phyloP scores from a whole-genome alignment of 371 early-diverging fungal genomes.

The Sporodiniella umbellata region DNA sequence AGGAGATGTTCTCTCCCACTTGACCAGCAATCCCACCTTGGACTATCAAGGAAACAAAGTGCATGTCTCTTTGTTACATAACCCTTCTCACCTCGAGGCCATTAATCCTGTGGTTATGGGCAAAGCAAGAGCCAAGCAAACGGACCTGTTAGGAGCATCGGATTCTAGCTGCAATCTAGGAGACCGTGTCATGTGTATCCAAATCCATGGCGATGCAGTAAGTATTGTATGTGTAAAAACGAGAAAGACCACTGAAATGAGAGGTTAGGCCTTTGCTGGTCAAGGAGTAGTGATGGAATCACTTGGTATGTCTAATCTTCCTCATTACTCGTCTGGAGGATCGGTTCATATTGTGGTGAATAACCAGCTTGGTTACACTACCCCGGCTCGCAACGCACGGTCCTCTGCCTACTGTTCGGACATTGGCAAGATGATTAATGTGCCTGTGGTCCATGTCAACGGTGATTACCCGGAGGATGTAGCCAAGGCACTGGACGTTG shows the following conservation, averaged over 20 bases:
- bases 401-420: conserved; percentile 91
- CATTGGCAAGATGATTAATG: conserved; percentile 92
- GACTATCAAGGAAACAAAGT: conserved; percentile 62
- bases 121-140: conserved; percentile 90
- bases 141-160: conserved; percentile 61
- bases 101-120: conserved; percentile 95
- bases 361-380: conserved; percentile 97
- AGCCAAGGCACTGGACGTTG: conserved; percentile 77
- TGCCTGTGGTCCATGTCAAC: conserved; percentile 96
- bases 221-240: conserved; percentile 7
- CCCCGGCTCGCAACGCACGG: conserved; percentile 88
- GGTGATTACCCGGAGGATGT: conserved; percentile 95
- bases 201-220: conserved; percentile 93
- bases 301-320: conserved; percentile 88
- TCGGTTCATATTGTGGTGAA: conserved; percentile 95
- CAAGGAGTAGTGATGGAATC: conserved; percentile 96
- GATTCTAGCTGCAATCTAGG: conserved; percentile 76
- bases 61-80: conserved; percentile 84
- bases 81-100: conserved; percentile 90
- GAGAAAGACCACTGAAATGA: not conserved
- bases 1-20: conserved; percentile 91
- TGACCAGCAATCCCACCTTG: conserved; percentile 71
- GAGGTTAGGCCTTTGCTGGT: conserved; percentile 65
- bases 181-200: conserved; percentile 87
- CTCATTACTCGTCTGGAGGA: conserved; percentile 91